Evolutionary conservation across 2,329 filamentous ascomycete species (phyloP).

Genomic region (Fusarium buharicum): DNA sequence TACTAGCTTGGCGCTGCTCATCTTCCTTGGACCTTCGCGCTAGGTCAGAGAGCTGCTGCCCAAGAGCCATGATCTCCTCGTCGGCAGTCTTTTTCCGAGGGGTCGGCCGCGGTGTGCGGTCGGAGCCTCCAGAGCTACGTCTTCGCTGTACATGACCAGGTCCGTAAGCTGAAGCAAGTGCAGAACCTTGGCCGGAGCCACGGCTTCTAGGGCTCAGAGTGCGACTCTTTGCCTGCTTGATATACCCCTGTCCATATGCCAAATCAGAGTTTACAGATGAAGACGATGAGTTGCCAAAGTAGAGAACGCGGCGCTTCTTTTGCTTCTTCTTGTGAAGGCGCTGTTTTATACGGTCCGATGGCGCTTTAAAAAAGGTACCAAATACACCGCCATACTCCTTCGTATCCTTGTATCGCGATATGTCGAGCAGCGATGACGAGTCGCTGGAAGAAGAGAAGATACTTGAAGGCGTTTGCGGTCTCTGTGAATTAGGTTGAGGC

Average conservation of each 20-base stretch:
- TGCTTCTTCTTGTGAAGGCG: conserved; percentile 54
- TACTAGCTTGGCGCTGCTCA: conserved; percentile 57
- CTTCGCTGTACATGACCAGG: conserved; percentile 31
- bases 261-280: conserved; percentile 75
- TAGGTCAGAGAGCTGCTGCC: conserved; percentile 64
- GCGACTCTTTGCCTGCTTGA: conserved; percentile 53
- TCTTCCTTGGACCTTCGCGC: conserved; percentile 62
- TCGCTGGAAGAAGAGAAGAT: conserved; percentile 59
- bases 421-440: conserved; percentile 71
- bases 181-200: conserved; percentile 28
- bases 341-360: conserved; percentile 60
- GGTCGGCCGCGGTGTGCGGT: conserved; percentile 25
- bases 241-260: conserved; percentile 72
- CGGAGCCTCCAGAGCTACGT: conserved; percentile 35
- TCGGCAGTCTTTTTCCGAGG: conserved; percentile 57
- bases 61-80: conserved; percentile 67
- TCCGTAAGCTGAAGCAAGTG: conserved; percentile 16
- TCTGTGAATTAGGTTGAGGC: conserved; percentile 34
- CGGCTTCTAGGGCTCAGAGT: conserved; percentile 44
- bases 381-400: conserved; percentile 66
- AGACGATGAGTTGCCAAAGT: conserved; percentile 71
- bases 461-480: conserved; percentile 50
- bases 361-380: conserved; percentile 70
- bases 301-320: conserved; percentile 65
- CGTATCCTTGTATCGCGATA: conserved; percentile 64